A percentile compares a stretch with the other conserved stretches of the same genome.
Evolutionary conservation across 306 rosid genomes (phyloP).

Genomic region (cucumber (Cucumis sativus)): Cucumber_9930_V3 NC_026656.2:10189001-10189500

Average conservation of each 20-base stretch:
- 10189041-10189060: conserved; percentile 69
- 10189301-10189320: not conserved
- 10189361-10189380: not conserved
- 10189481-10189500: not conserved
- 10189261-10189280: not conserved
- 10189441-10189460: not conserved
- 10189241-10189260: conserved; percentile 46
- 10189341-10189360: not conserved
- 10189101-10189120: conserved; percentile 51
- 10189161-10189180: not conserved
- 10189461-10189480: not conserved
- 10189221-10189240: conserved; percentile 76
- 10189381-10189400: not conserved
- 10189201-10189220: conserved; percentile 78
- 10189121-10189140: not conserved
- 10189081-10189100: conserved; percentile 92
- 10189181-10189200: conserved; percentile 5
- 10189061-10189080: conserved; percentile 77
- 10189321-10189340: not conserved
- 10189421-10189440: not conserved
- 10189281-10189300: not conserved
- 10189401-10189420: not conserved
- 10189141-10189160: not conserved
- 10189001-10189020: conserved; percentile 96
- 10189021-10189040: conserved; percentile 92